Conservation (phyloP, 2,329 filamentous ascomycete genomes). For the Paracoccidioides lutzii region DNA sequence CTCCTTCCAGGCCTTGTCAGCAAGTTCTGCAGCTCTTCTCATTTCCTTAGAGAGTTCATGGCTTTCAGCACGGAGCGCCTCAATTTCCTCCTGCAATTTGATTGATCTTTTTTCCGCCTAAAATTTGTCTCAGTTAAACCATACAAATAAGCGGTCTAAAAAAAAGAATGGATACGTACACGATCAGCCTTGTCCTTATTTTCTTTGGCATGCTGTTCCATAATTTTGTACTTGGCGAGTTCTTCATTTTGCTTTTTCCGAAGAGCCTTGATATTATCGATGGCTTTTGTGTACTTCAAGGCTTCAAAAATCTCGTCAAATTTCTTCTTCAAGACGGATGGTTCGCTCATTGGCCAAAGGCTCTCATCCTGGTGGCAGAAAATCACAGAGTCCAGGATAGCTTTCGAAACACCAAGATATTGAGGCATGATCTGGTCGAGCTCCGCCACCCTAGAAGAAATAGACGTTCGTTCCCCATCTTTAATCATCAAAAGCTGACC, state of each 20-base stretch:
- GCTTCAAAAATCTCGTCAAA: conserved; percentile 99
- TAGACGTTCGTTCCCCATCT: conserved; percentile 63
- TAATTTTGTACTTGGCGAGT: conserved; percentile 57
- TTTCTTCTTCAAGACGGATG: conserved; percentile 70
- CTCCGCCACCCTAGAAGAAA: conserved; percentile 69
- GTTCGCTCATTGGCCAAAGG: conserved; percentile 89
- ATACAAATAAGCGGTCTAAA: not conserved
- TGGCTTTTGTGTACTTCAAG: conserved; percentile 90
- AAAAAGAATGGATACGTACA: conserved; percentile 21
- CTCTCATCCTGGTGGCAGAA: conserved; percentile 99
- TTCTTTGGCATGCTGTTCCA: conserved; percentile 63
- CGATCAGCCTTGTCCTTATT: conserved; percentile 76
- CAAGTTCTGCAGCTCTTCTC: conserved; percentile 34
- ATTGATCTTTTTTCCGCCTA: conserved; percentile 50
- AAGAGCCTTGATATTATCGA: conserved; percentile 82
- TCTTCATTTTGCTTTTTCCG: conserved; percentile 71
- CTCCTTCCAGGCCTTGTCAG: conserved; percentile 56
- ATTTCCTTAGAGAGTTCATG: conserved; percentile 41
- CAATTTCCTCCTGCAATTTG: conserved; percentile 50
- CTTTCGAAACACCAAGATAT: conserved; percentile 76
- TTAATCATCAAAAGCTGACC: conserved; percentile 61
- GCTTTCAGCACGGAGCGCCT: conserved; percentile 48
- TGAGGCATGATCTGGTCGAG: conserved; percentile 74
- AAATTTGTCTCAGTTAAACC: not conserved
- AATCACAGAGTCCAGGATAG: conserved; percentile 86